Evolutionary conservation across 192 early-diverging fungal genomes (phyloP).

Genomic region (Dimargaris cristalligena): DNA sequence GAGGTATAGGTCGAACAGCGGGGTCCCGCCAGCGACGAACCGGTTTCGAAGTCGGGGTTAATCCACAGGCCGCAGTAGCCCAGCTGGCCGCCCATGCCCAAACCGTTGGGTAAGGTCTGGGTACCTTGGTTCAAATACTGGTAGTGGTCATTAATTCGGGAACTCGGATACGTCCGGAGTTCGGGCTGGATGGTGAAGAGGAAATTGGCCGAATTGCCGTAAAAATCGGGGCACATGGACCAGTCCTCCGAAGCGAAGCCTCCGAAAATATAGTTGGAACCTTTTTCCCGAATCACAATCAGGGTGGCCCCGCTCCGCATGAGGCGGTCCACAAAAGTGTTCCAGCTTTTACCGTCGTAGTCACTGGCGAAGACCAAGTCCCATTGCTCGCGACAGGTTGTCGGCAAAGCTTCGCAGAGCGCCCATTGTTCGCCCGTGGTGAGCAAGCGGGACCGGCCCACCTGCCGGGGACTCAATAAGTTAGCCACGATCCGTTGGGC

Average conservation of each 20-base stretch:
- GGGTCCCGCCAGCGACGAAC: slow-evolving; percentile 39
- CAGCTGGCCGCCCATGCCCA: slow-evolving; percentile 60
- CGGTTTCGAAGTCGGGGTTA: slow-evolving; percentile 35
- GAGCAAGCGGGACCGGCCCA: slow-evolving; percentile 10
- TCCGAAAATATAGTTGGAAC: slow-evolving; percentile 43
- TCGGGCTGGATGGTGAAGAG: slow-evolving; percentile 28
- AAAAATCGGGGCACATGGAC: slow-evolving; percentile 38
- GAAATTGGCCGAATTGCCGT: slow-evolving; percentile 38
- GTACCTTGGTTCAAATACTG: slow-evolving; percentile 59
- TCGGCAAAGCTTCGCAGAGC: slow-evolving; percentile 2
- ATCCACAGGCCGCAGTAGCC: slow-evolving; percentile 59
- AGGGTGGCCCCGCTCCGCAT: slow-evolving; percentile 29
- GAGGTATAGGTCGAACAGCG: slow-evolving; percentile 46
- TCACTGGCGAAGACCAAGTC: slow-evolving; percentile 9
- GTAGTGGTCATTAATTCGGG: slow-evolving; percentile 43
- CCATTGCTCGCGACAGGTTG: slow-evolving; percentile 8
- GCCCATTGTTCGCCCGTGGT: slow-evolving; percentile 9
- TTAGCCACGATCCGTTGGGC: slow-evolving; percentile 7
- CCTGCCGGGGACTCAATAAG: neutral
- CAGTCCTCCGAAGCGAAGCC: slow-evolving; percentile 43
- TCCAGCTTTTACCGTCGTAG: slow-evolving; percentile 28
- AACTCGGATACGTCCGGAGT: slow-evolving; percentile 18
- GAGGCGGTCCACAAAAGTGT: slow-evolving; percentile 26
- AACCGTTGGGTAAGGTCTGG: slow-evolving; percentile 53
- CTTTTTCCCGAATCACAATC: slow-evolving; percentile 30